Evolutionary conservation across 352 stramenopile species (phyloP).

Genomic region (Phytophthora agathidicida): DNA sequence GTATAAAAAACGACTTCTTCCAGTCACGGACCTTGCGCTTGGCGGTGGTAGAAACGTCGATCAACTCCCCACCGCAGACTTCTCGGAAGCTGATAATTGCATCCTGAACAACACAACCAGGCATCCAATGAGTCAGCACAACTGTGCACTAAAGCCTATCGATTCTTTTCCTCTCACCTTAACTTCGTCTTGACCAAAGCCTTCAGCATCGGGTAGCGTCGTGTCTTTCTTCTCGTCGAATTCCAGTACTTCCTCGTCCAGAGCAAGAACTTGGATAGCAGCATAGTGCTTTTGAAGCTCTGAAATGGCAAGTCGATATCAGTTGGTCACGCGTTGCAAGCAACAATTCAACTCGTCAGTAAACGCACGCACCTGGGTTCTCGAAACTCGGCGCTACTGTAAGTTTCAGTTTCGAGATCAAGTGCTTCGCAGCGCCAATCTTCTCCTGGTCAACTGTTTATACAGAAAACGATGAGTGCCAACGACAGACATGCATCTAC

Average conservation of each 20-base stretch:
- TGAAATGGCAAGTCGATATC: slow-evolving; percentile 18
- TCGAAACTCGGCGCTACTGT: slow-evolving; percentile 78
- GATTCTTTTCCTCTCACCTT: slow-evolving; percentile 39
- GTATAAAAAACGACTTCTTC: not conserved
- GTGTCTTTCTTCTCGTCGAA: slow-evolving; percentile 83
- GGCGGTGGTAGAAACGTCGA: slow-evolving; percentile 46
- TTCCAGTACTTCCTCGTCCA: slow-evolving; percentile 73
- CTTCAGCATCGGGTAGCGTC: slow-evolving; percentile 74
- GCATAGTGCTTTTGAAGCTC: slow-evolving; percentile 89
- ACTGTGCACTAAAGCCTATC: not conserved
- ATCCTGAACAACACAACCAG: slow-evolving; percentile 26
- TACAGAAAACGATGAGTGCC: slow-evolving; percentile 4
- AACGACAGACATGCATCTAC: not conserved
- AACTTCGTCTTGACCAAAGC: slow-evolving; percentile 71
- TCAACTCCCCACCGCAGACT: slow-evolving; percentile 53
- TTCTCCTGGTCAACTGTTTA: slow-evolving; percentile 54
- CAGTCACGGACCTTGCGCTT: slow-evolving; percentile 75
- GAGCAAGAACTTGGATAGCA: slow-evolving; percentile 74
- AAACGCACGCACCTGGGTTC: slow-evolving; percentile 65
- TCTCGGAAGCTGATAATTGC: slow-evolving; percentile 56
- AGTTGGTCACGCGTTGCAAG: not conserved
- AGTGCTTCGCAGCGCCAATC: slow-evolving; percentile 62
- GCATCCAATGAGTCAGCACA: not conserved
- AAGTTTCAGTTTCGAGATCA: slow-evolving; percentile 79
- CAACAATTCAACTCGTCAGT: not conserved